phyloP scores from a whole-genome alignment of 345 rosid species.

The Gossypium stocksii region DNA sequence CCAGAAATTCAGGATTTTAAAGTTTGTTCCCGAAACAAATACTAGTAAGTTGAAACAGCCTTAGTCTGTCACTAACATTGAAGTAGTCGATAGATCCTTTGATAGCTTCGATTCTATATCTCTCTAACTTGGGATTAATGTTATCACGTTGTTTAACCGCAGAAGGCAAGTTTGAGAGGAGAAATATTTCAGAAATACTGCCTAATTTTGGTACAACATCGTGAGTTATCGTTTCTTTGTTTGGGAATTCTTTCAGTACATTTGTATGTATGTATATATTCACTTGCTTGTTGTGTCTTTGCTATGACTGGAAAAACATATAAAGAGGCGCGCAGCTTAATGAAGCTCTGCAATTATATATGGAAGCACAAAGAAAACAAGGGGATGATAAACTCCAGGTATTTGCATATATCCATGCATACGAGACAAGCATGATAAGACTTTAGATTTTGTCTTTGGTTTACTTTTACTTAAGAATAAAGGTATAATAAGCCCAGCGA shows the following conservation, averaged over 20 bases:
- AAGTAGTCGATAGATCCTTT: background rate
- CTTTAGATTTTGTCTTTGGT: background rate
- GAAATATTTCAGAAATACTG: constrained; percentile 45
- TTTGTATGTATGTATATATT: background rate
- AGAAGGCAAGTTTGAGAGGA: constrained; percentile 51
- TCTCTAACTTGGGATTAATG: background rate
- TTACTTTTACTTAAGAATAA: too few species aligned
- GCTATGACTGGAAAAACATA: background rate
- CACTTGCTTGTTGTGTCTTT: background rate
- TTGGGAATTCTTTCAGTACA: background rate
- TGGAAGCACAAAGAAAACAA: constrained; percentile 36
- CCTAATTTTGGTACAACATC: constrained; percentile 54
- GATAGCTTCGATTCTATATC: background rate
- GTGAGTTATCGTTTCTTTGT: constrained; percentile 26
- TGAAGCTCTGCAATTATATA: constrained; percentile 47
- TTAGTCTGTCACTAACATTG: background rate
- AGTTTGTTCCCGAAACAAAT: constrained; percentile 47
- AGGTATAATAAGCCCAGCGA: background rate
- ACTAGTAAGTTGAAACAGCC: constrained; percentile 32
- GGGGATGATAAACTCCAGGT: constrained; percentile 41
- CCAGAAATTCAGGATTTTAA: constrained; percentile 66
- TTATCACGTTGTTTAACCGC: background rate
- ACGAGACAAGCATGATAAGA: background rate
- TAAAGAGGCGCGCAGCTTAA: constrained; percentile 50
- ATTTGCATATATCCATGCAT: background rate